These are phyloP conservation scores for Pichia gijzeniarum DNA, from an alignment of 805 yeast species.

Conservation along the genomic window DNA sequence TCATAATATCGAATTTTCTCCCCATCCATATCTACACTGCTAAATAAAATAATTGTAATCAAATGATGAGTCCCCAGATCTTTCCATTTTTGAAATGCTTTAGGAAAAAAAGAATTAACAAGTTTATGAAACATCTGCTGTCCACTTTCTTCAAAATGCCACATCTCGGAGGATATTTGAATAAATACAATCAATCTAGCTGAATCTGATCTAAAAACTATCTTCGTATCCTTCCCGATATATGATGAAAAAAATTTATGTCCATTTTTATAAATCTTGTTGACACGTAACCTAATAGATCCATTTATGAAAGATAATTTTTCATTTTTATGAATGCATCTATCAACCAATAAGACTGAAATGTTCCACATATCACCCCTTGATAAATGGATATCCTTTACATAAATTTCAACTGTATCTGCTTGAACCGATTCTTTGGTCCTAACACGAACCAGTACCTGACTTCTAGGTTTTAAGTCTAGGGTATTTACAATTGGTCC, in stretches of 20 bases:
- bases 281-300: slow-evolving; percentile 56
- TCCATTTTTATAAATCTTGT: slow-evolving; percentile 61
- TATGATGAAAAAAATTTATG: slow-evolving; percentile 67
- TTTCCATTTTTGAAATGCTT: slow-evolving; percentile 82
- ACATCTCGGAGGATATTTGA: slow-evolving; percentile 92
- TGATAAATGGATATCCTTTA: slow-evolving; percentile 73
- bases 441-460: slow-evolving; percentile 50
- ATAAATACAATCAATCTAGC: slow-evolving; percentile 77
- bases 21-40: slow-evolving; percentile 59
- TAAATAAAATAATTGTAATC: slow-evolving; percentile 82
- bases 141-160: slow-evolving; percentile 96
- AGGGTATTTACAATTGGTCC: slow-evolving; percentile 54
- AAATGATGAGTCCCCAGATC: slow-evolving; percentile 83
- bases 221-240: slow-evolving; percentile 64
- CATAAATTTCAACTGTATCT: slow-evolving; percentile 74
- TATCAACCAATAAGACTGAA: slow-evolving; percentile 51
- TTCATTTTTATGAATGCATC: slow-evolving; percentile 65
- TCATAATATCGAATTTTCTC: slow-evolving; percentile 40
- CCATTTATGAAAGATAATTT: slow-evolving; percentile 53
- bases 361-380: slow-evolving; percentile 93
- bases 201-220: slow-evolving; percentile 87
- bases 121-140: slow-evolving; percentile 89
- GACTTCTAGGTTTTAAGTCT: slow-evolving; percentile 61
- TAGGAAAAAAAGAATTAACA: slow-evolving; percentile 88
- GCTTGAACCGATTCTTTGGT: slow-evolving; percentile 50